A percentile compares a stretch with the other conserved stretches of the same genome.
phyloP scores from a whole-genome alignment of 2,329 filamentous ascomycete genomes.

The Penicillium occitanis region DNA sequence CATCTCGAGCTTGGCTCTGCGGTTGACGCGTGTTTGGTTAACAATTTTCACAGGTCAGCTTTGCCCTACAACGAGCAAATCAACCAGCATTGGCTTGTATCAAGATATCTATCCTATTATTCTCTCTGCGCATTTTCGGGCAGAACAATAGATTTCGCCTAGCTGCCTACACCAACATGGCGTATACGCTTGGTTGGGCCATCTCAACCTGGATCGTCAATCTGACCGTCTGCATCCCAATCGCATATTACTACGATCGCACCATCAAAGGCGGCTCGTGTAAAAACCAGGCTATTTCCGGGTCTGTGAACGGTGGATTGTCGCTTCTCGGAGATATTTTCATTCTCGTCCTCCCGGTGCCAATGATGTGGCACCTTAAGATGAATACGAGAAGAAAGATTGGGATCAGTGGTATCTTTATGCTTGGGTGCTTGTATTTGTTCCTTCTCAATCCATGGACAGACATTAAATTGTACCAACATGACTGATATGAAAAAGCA shows the following conservation, averaged over 20 bases:
- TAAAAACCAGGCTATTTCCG: conserved; percentile 5
- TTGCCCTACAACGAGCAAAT: conserved; percentile 5
- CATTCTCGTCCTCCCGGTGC: not conserved
- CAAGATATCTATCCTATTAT: conserved; percentile 2
- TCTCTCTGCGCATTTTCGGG: conserved; percentile 1
- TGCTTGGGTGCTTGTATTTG: conserved; percentile 8
- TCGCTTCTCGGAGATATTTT: conserved; percentile 1
- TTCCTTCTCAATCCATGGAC: not conserved
- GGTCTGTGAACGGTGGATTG: conserved; percentile 3
- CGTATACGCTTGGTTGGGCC: not conserved
- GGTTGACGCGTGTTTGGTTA: not conserved
- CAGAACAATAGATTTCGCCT: not conserved
- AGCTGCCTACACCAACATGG: conserved; percentile 5
- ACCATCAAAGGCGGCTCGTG: conserved; percentile 6
- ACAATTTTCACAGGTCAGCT: not conserved
- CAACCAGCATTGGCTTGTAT: not conserved
- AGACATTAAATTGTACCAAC: too few species aligned
- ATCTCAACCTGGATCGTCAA: conserved; percentile 12
- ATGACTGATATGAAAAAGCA: not conserved
- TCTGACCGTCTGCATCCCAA: conserved; percentile 1
- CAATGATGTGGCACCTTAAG: conserved; percentile 6
- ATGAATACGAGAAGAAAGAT: conserved; percentile 8
- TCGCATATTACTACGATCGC: conserved; percentile 6
- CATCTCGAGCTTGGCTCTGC: not conserved
- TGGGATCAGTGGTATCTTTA: conserved; percentile 6